A percentile compares a stretch with the other conserved stretches of the same genome.
Conservation (phyloP, 371 early-diverging fungal species). For the Circinella minor region DNA sequence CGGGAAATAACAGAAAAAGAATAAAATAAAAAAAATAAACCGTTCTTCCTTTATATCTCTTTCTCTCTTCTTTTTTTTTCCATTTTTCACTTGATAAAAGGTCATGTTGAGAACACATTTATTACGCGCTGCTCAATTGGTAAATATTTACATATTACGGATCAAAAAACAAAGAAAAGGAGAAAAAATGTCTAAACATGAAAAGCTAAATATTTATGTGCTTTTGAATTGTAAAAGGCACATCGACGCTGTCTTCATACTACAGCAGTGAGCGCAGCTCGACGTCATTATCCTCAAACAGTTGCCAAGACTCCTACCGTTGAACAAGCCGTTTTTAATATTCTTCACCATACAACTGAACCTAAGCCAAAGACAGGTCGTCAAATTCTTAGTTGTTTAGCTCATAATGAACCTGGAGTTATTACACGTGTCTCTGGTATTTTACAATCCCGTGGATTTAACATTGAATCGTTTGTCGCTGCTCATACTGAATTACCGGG, state of each 20-base stretch:
- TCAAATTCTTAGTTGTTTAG: conserved; percentile 92
- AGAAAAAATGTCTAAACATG: not conserved
- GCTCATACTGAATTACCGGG: conserved; percentile 94
- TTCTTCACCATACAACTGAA: conserved; percentile 85
- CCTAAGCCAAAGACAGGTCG: conserved; percentile 56
- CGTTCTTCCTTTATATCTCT: not conserved
- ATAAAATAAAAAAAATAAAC: not conserved
- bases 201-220: too few species aligned
- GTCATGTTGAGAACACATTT: conserved; percentile 6
- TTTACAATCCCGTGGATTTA: conserved; percentile 94
- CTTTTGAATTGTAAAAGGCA: not conserved
- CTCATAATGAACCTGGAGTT: conserved; percentile 97
- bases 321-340: conserved; percentile 87
- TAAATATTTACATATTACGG: not conserved
- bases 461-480: conserved; percentile 95
- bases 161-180: not conserved
- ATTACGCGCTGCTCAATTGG: conserved; percentile 5
- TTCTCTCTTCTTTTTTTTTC: not conserved
- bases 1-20: not conserved
- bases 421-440: conserved; percentile 90
- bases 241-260: conserved; percentile 3
- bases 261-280: not conserved
- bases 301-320: conserved; percentile 49
- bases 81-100: not conserved
- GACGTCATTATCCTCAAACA: not conserved